Conservation (phyloP, 2,329 filamentous ascomycete genomes). For the Cytospora piceicola region DNA sequence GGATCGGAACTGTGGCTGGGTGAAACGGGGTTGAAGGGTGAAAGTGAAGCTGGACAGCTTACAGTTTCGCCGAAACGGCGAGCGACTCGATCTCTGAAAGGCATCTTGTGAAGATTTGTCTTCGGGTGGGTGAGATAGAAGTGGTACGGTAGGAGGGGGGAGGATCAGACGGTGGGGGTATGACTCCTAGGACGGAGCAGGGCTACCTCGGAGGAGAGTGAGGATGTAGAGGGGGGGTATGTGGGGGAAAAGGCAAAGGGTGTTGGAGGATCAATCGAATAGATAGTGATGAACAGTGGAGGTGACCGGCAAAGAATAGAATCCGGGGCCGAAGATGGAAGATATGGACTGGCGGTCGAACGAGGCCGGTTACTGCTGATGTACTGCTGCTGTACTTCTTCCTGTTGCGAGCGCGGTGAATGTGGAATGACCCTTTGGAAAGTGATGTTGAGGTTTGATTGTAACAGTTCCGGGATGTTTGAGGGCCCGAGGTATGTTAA, state of each 20-base stretch:
- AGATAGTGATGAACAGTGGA: slow-evolving; percentile 3
- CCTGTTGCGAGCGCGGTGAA: not conserved
- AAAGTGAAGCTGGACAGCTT: slow-evolving; percentile 37
- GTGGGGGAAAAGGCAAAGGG: not conserved
- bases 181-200: slow-evolving; percentile 1
- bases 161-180: not conserved
- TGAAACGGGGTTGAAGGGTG: slow-evolving; percentile 31
- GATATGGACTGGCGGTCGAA: not conserved
- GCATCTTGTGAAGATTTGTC: slow-evolving; percentile 33
- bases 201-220: slow-evolving; percentile 7
- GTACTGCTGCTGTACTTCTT: no score
- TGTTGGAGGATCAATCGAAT: not conserved
- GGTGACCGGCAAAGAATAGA: not conserved
- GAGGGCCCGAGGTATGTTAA: no score
- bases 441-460: no score
- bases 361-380: not conserved
- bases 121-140: not conserved
- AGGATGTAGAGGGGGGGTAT: not conserved
- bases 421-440: not conserved
- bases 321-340: not conserved
- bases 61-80: slow-evolving; percentile 54
- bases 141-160: not conserved
- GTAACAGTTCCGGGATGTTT: no score
- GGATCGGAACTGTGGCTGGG: slow-evolving; percentile 7
- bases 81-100: slow-evolving; percentile 44